Percentiles rank a stretch among this genome's conserved stretches.
Conservation (phyloP, 169 alveolate species). For the Plasmodium ovale region DNA sequence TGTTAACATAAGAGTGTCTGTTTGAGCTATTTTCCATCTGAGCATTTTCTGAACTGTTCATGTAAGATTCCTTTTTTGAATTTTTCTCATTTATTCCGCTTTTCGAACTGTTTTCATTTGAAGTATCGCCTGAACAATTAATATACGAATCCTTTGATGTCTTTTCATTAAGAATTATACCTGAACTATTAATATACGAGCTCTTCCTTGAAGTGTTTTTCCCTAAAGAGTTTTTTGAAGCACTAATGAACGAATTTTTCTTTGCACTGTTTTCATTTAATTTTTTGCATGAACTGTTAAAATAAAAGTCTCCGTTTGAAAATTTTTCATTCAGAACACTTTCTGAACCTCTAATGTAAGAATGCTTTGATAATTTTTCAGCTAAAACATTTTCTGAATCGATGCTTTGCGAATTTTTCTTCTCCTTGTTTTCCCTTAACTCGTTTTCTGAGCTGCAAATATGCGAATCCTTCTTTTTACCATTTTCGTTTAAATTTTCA, state of each 20-base stretch:
- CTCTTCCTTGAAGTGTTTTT: not conserved
- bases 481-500: not conserved
- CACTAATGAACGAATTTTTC: not conserved
- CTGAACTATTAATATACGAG: not conserved
- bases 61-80: not conserved
- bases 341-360: not conserved
- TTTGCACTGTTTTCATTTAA: not conserved
- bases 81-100: not conserved
- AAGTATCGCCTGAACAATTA: not conserved
- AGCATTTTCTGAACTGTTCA: constrained; percentile 1
- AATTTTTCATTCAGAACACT: not conserved
- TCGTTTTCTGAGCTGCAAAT: not conserved
- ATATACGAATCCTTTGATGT: not conserved
- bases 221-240: not conserved
- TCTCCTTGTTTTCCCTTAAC: not conserved
- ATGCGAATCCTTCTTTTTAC: not conserved
- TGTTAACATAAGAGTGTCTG: not conserved
- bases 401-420: not conserved
- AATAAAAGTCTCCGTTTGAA: not conserved
- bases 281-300: constrained; percentile 11
- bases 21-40: not conserved
- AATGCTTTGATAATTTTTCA: not conserved
- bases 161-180: not conserved
- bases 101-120: not conserved
- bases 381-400: not conserved